These are phyloP conservation scores for Penicillium freii DNA, from an alignment of 2,329 filamentous ascomycete genomes.

Conservation along the genomic window DNA sequence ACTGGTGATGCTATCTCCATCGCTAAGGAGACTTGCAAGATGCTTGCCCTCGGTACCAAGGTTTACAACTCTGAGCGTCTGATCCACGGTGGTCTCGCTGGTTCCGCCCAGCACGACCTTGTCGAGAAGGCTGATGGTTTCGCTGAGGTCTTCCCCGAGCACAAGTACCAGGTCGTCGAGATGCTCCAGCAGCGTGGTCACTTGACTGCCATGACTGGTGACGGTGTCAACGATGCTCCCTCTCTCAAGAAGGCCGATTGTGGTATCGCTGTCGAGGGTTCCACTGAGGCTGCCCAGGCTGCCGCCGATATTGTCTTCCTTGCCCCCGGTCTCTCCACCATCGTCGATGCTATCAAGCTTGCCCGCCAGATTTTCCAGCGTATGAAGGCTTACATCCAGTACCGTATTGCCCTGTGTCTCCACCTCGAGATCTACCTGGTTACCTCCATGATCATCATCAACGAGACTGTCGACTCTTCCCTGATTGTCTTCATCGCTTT, in stretches of 20 bases:
- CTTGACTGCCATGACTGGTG: conserved; percentile 73
- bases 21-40: conserved; percentile 79
- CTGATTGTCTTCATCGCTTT: conserved; percentile 77
- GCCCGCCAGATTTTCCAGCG: conserved; percentile 74
- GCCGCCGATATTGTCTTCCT: conserved; percentile 74
- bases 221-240: conserved; percentile 72
- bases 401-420: conserved; percentile 72
- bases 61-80: conserved; percentile 78
- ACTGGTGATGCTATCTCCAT: conserved; percentile 78
- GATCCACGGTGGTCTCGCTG: conserved; percentile 71
- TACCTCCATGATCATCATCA: conserved; percentile 75
- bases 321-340: conserved; percentile 68
- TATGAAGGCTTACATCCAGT: conserved; percentile 75
- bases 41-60: conserved; percentile 75
- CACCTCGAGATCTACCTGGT: conserved; percentile 75
- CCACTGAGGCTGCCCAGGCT: conserved; percentile 69
- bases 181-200: conserved; percentile 72
- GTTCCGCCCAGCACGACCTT: conserved; percentile 71
- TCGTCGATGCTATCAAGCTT: conserved; percentile 71
- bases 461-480: conserved; percentile 70
- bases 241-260: conserved; percentile 73
- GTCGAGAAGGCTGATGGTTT: conserved; percentile 73
- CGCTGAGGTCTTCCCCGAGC: conserved; percentile 71
- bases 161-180: conserved; percentile 74
- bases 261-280: conserved; percentile 71